Percentiles rank a stretch among this genome's conserved stretches.
Conservation (phyloP, 2,329 filamentous ascomycete genomes). For the Orbilia brochopaga region DNA sequence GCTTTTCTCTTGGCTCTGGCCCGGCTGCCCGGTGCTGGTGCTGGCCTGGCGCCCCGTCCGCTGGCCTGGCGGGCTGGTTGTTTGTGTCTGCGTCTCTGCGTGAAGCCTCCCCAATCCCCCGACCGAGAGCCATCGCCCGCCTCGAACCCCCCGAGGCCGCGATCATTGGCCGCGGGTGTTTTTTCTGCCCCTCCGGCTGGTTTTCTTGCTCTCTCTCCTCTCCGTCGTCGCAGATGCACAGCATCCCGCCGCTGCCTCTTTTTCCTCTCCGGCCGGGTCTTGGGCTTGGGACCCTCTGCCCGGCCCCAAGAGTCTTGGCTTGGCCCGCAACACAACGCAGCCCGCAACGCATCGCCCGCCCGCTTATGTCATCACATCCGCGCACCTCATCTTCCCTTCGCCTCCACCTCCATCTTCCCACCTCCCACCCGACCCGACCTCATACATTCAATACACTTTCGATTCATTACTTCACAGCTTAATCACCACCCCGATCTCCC, state of each 20-base stretch:
- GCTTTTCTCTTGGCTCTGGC: constrained; percentile 6
- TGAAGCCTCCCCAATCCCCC: constrained; percentile 48
- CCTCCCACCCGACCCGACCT: background rate
- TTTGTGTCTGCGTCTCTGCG: constrained; percentile 15
- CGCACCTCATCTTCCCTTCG: background rate
- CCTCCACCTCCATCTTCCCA: background rate
- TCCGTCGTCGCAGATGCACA: background rate
- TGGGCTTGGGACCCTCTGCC: constrained; percentile 9
- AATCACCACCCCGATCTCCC: background rate
- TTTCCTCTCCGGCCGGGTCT: constrained; percentile 49
- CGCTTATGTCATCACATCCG: background rate
- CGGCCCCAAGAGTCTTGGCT: constrained; percentile 51
- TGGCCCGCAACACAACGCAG: constrained; percentile 11
- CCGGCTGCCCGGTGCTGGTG: background rate
- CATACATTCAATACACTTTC: too few species aligned
- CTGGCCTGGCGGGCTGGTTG: background rate
- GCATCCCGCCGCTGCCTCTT: background rate
- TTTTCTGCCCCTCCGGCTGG: constrained; percentile 7
- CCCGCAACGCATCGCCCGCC: background rate
- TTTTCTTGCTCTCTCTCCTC: constrained; percentile 11
- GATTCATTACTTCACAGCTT: too few species aligned
- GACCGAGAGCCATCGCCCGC: constrained; percentile 28
- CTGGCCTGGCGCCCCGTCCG: constrained; percentile 4
- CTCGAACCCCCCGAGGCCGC: constrained; percentile 10
- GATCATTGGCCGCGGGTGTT: constrained; percentile 8